Base-by-base conservation (phyloP, 306 rosid genomes). In the Mucuna pruriens region DNA sequence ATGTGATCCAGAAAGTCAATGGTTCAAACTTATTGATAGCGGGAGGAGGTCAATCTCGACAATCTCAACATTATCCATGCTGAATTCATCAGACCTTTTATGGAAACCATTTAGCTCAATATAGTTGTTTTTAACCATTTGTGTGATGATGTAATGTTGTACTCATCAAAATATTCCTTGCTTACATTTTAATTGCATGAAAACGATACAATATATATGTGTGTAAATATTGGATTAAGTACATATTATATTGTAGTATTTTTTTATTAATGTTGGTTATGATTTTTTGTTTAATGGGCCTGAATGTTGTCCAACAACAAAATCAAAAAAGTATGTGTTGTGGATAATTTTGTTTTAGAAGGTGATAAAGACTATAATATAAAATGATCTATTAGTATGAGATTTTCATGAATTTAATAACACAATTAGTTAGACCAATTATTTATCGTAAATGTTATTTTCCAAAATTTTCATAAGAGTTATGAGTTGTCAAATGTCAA, bases 1-100 rank as follows among this genome's bases (percentile, higher is more conserved):
- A 3, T 95, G 99, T 31, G 91, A 93, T 80, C 98, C 97, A 1
- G 87, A 11, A 36, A 91, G 90, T 84, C 99, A 95, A 49, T 93
- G 98, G 98, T 93, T 93, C 85, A 90, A 88, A 73, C 91, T 93
- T 17, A 89, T 91, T n/a, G 90, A 89, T 31, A 88, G 88, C 23
- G 86, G 92, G 1, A 82, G 78, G 71, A 81, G 84, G 42, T 65
- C 88, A 45, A 51, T 33, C 25, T 5, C 81, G 0, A 15, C 48
- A 15, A 65, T n/a, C 8, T 54, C 84, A 9, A 25, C 68, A 48
- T 45, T 80, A 9, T 74, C 94, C 19, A 46, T 75, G 55, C 42
- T 71, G 31, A 82, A 74, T 20, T 64, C 80, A 52, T 48, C 73
- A 11, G 78, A 76, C 51, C 54, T 63, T 20, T 55, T 23, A 9